Percentiles rank a stretch among this genome's conserved stretches.
These are phyloP conservation scores for Metschnikowia proteae DNA, from an alignment of 805 yeast genomes.

Conservation along the genomic window DNA sequence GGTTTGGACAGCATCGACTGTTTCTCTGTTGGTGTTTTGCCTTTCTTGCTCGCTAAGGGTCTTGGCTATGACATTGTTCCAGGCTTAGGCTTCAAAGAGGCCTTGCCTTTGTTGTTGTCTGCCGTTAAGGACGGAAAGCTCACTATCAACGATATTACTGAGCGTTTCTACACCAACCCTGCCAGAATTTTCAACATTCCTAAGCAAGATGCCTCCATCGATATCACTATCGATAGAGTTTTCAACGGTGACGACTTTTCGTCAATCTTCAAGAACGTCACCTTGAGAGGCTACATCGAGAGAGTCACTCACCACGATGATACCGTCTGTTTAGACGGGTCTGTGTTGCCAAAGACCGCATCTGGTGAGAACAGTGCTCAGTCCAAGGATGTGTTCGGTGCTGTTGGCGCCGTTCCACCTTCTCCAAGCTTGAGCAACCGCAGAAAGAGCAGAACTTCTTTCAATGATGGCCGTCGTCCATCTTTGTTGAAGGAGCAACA, in stretches of 20 bases:
- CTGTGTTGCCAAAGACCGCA: conserved; percentile 50
- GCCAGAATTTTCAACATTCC: conserved; percentile 77
- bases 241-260: conserved; percentile 22
- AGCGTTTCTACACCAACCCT: conserved; percentile 78
- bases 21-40: conserved; percentile 79
- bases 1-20: conserved; percentile 72
- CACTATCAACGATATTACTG: conserved; percentile 66
- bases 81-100: conserved; percentile 76
- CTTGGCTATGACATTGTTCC: conserved; percentile 57
- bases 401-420: conserved; percentile 43
- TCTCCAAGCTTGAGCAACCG: conserved; percentile 27
- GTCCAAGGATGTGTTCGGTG: conserved; percentile 43
- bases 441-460: conserved; percentile 35
- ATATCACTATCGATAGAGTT: conserved; percentile 75
- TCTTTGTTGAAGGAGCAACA: conserved; percentile 32
- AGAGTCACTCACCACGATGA: conserved; percentile 77
- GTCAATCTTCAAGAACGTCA: conserved; percentile 45
- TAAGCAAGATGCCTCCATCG: conserved; percentile 74
- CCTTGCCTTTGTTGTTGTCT: conserved; percentile 73
- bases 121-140: conserved; percentile 75
- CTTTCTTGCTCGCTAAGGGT: conserved; percentile 66
- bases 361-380: conserved; percentile 54
- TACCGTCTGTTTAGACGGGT: conserved; percentile 84
- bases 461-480: conserved; percentile 32
- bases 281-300: conserved; percentile 78